phyloP scores from a whole-genome alignment of 257 asterid genomes.

The Agastache rugosa region DNA sequence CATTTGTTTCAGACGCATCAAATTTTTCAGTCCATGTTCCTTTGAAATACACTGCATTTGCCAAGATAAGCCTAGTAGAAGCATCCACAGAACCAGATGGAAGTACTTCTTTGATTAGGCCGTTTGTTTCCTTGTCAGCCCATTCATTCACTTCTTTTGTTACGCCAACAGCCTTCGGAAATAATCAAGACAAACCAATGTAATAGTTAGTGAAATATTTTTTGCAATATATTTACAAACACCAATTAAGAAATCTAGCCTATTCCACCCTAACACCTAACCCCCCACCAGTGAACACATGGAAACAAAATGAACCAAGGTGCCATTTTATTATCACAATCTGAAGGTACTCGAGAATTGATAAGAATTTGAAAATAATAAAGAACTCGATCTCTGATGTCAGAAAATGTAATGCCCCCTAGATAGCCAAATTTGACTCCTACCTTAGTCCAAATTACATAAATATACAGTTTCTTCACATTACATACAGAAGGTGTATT shows the following conservation, averaged over 20 bases:
- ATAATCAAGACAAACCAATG: constrained; percentile 3
- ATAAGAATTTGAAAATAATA: background rate
- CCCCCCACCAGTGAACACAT: no score
- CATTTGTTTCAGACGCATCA: constrained; percentile 48
- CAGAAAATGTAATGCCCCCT: background rate
- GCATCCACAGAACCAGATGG: constrained; percentile 52
- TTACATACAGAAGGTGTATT: background rate
- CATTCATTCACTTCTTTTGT: constrained; percentile 50
- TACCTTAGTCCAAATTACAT: no score
- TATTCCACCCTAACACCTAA: background rate
- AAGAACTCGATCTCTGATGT: background rate
- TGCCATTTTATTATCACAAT: background rate
- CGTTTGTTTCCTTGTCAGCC: constrained; percentile 61
- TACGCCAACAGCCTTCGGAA: constrained; percentile 48
- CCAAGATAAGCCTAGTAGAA: constrained; percentile 52
- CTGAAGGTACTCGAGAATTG: background rate
- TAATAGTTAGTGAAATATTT: background rate
- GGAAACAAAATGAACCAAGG: no score
- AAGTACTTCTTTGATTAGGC: constrained; percentile 56
- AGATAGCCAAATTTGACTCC: no score
- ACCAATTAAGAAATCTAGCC: background rate
- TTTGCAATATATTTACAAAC: background rate
- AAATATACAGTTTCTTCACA: background rate
- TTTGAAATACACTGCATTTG: constrained; percentile 63
- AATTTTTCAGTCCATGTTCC: constrained; percentile 62